Conservation (phyloP, 73 alveolate species). For the Urostyla sp. region DNA sequence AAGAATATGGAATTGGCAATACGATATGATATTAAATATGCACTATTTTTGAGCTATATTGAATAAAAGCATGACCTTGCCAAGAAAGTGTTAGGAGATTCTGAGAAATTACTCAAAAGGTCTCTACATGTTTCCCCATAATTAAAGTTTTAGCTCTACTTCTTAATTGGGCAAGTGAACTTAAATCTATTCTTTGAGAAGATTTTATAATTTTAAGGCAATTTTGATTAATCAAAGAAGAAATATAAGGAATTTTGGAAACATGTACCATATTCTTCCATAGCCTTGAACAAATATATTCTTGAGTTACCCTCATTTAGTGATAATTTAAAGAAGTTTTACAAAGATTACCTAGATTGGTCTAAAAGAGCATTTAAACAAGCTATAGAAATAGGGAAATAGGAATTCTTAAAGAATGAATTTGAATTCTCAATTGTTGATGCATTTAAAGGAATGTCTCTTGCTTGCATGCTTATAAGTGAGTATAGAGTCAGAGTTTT, state of each 20-base stretch:
- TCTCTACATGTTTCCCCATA: conserved; percentile 51
- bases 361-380: conserved; percentile 44
- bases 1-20: conserved; percentile 44
- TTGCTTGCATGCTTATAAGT: conserved; percentile 34
- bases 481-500: conserved; percentile 51
- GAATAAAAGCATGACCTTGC: conserved; percentile 50
- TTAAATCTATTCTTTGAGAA: conserved; percentile 47
- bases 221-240: conserved; percentile 3
- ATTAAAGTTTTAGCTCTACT: conserved; percentile 37
- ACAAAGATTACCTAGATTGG: conserved; percentile 44
- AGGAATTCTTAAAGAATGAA: conserved; percentile 55
- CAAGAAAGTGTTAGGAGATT: conserved; percentile 35
- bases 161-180: conserved; percentile 48
- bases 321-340: conserved; percentile 40
- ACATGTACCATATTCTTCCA: conserved; percentile 55
- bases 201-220: conserved; percentile 24
- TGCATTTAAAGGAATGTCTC: conserved; percentile 40
- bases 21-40: conserved; percentile 49
- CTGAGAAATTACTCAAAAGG: conserved; percentile 32
- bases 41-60: conserved; percentile 36
- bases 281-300: conserved; percentile 47
- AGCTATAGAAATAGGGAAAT: conserved; percentile 37
- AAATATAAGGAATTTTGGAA: conserved; percentile 40
- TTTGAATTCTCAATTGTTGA: conserved; percentile 62
- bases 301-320: conserved; percentile 54